Conservation (phyloP, 2,329 filamentous ascomycete genomes). For the Dendrostoma leiphaemia region DNA sequence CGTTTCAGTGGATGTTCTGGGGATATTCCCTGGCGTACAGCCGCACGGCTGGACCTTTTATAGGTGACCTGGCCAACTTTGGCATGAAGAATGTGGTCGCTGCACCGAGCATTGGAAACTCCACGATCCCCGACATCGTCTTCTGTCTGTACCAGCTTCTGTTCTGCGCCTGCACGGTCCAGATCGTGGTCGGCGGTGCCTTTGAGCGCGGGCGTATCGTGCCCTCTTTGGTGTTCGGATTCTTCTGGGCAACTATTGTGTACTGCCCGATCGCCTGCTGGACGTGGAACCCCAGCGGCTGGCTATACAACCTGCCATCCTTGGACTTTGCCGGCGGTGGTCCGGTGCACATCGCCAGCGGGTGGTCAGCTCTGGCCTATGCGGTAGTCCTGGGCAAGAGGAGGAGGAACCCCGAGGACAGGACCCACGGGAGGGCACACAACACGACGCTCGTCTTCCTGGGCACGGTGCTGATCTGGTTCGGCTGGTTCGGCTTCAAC, state of each 20-base stretch:
- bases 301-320: slow-evolving; percentile 59
- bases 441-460: slow-evolving; percentile 63
- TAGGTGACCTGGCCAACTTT: slow-evolving; percentile 77
- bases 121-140: slow-evolving; percentile 60
- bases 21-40: slow-evolving; percentile 82
- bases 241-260: slow-evolving; percentile 64
- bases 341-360: slow-evolving; percentile 62
- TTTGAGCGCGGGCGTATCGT: slow-evolving; percentile 60
- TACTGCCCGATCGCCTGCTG: slow-evolving; percentile 64
- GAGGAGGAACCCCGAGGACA: slow-evolving; percentile 43
- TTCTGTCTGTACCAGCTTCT: slow-evolving; percentile 66
- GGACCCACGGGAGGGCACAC: slow-evolving; percentile 54
- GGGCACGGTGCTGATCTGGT: slow-evolving; percentile 65
- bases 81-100: slow-evolving; percentile 62
- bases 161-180: slow-evolving; percentile 59
- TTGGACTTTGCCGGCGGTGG: slow-evolving; percentile 62
- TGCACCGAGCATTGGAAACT: slow-evolving; percentile 57
- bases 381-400: slow-evolving; percentile 62
- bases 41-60: slow-evolving; percentile 70
- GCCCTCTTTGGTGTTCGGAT: slow-evolving; percentile 40
- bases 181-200: slow-evolving; percentile 63
- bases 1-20: slow-evolving; percentile 95
- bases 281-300: slow-evolving; percentile 67
- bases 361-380: slow-evolving; percentile 63
- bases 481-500: slow-evolving; percentile 57